Evolutionary conservation across 306 rosid genomes (phyloP).

Genomic region (Dryas octopetala): DNA sequence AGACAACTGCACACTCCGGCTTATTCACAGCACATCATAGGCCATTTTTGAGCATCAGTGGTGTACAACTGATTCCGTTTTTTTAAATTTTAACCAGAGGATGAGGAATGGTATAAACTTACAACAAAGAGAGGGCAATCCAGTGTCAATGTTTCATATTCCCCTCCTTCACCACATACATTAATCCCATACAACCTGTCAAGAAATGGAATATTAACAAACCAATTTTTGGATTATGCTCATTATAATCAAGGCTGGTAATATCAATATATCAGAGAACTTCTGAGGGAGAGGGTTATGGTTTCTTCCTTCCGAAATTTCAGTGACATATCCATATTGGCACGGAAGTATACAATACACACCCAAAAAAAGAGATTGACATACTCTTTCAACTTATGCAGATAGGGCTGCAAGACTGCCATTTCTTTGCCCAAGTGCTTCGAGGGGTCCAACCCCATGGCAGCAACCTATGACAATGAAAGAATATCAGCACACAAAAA

Average conservation of each 20-base stretch:
- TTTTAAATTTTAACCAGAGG: background rate
- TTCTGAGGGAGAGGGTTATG: background rate
- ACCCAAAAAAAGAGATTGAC: constrained; percentile 21
- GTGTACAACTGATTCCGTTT: background rate
- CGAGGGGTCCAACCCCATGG: constrained; percentile 89
- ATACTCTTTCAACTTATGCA: constrained; percentile 86
- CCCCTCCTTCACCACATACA: constrained; percentile 98
- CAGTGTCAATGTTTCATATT: constrained; percentile 91
- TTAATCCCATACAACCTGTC: constrained; percentile 83
- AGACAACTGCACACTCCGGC: background rate
- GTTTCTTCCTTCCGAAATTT: background rate
- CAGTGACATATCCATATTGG: background rate
- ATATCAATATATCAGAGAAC: background rate
- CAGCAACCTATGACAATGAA: constrained; percentile 75
- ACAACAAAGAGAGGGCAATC: constrained; percentile 92
- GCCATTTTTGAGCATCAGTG: background rate
- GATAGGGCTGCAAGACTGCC: constrained; percentile 60
- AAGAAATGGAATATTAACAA: constrained; percentile 6
- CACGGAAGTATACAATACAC: background rate
- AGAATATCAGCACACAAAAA: constrained; percentile 12
- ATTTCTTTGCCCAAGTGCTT: constrained; percentile 94
- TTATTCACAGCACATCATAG: background rate
- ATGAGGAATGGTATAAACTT: constrained; percentile 36
- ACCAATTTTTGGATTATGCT: background rate
- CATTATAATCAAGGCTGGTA: constrained; percentile 7